These are phyloP conservation scores for Rehmannia glutinosa DNA, from an alignment of 257 asterid genomes.

Conservation along the genomic window DNA sequence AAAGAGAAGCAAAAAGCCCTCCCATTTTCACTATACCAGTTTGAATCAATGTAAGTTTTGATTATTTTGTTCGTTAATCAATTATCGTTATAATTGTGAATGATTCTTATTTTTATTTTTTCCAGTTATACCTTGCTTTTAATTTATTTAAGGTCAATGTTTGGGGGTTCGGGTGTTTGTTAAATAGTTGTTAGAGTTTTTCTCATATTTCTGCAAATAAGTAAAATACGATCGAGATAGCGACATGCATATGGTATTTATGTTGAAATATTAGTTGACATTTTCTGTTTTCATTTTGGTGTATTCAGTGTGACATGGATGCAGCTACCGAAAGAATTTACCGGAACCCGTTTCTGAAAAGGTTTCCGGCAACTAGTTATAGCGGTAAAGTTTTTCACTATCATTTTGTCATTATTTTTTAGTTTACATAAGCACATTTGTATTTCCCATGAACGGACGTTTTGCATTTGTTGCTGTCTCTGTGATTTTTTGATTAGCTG, in stretches of 20 bases:
- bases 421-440: neutral
- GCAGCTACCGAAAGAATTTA: constrained; percentile 30
- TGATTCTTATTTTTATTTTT: neutral
- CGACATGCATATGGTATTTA: constrained; percentile 25
- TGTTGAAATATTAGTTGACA: constrained; percentile 8
- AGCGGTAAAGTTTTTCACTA: constrained; percentile 32
- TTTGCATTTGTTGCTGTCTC: neutral
- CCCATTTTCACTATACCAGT: neutral
- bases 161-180: constrained; percentile 18
- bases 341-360: constrained; percentile 30
- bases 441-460: neutral
- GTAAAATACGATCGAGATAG: neutral
- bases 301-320: constrained; percentile 39
- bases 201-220: neutral
- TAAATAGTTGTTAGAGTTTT: neutral
- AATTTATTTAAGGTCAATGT: neutral
- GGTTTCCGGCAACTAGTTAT: constrained; percentile 33
- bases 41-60: constrained; percentile 9
- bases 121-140: neutral
- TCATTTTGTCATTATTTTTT: neutral
- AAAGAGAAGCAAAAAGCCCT: neutral
- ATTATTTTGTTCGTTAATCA: neutral
- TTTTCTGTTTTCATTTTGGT: neutral
- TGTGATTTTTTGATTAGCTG: neutral
- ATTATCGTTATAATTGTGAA: neutral